Evolutionary conservation across 225 moss, liverwort and hornwort species (phyloP), one percentile per base, ranked within the genome.

Genomic region (Physcomitrium patens): DNA sequence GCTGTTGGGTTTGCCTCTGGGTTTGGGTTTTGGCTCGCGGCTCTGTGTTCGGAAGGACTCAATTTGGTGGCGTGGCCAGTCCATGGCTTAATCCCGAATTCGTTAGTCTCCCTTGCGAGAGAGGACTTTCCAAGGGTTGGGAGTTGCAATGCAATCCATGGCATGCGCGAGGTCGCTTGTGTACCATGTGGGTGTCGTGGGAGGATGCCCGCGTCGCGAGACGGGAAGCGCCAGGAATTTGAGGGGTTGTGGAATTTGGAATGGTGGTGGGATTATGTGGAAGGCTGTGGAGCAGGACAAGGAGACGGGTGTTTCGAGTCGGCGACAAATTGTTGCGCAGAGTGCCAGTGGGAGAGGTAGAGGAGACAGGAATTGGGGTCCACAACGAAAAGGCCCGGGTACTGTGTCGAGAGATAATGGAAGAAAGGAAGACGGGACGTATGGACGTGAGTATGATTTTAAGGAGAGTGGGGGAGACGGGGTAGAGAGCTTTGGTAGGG

Each of bases 341-440:
- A 8, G 80, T 57, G 78, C 70, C 14, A 63, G 81, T 24, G 79
- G 78, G 14, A 24, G 76, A 44, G 79, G 67, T 0, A 64, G 86
- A 26, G 83, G 65, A 0, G 64, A 63, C 8, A 58, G 47, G 51
- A 74, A 80, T 52, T 74, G 86, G 83, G 57, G 48, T 13, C 69
- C 46, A 41, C 48, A 61, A 23, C 67, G 80, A 9, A 53, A 62
- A 47, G 51, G 57, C 19, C 72, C 79, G 12, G 65, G 77, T 11
- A 83, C 78, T 2, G 51, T 74, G 50, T 61, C 82, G 24, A 71
- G 68, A 45, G 72, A 79, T 12, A 72, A 67, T 47, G 58, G 60
- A 9, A 60, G 76, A 58, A 62, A 64, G 13, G 70, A 37, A 37
- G 7, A 37, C 9, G 14, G 31, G 27, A 41, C 18, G 31, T 15